Conservation (phyloP, 129 eudicot genomes). For the Tanacetum coccineum region DNA sequence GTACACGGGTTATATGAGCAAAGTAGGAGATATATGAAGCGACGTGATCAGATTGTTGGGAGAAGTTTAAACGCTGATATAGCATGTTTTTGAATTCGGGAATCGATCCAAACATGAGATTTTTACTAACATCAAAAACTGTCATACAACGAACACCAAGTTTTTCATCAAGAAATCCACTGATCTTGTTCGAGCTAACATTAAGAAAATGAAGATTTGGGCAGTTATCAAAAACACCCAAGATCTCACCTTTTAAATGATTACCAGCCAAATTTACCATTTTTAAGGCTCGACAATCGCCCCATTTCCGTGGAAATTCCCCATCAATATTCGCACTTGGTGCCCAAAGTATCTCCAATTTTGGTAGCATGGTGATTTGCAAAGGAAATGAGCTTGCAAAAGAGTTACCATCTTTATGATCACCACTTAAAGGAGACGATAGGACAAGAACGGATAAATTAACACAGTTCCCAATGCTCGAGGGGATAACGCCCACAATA, state of each 20-base stretch:
- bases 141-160: conserved; percentile 35
- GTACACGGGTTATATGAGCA: conserved; percentile 27
- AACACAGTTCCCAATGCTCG: conserved; percentile 37
- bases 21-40: conserved; percentile 27
- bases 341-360: conserved; percentile 47
- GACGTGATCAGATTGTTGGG: conserved; percentile 10
- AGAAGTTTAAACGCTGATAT: conserved; percentile 19
- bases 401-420: conserved; percentile 28
- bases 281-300: conserved; percentile 29
- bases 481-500: conserved; percentile 41
- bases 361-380: conserved; percentile 37
- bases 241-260: conserved; percentile 30
- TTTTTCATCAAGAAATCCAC: conserved; percentile 35
- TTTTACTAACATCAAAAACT: conserved; percentile 39
- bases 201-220: conserved; percentile 31
- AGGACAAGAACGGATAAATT: conserved; percentile 46
- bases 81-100: conserved; percentile 24
- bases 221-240: conserved; percentile 33
- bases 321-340: conserved; percentile 33
- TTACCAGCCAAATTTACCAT: conserved; percentile 45
- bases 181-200: conserved; percentile 37
- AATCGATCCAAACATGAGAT: conserved; percentile 40
- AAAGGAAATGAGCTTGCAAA: conserved; percentile 39
- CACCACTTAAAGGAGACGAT: conserved; percentile 23
- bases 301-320: conserved; percentile 37